Evolutionary conservation across 257 asterid genomes (phyloP).

Genomic region (Gentiana straminea): DNA sequence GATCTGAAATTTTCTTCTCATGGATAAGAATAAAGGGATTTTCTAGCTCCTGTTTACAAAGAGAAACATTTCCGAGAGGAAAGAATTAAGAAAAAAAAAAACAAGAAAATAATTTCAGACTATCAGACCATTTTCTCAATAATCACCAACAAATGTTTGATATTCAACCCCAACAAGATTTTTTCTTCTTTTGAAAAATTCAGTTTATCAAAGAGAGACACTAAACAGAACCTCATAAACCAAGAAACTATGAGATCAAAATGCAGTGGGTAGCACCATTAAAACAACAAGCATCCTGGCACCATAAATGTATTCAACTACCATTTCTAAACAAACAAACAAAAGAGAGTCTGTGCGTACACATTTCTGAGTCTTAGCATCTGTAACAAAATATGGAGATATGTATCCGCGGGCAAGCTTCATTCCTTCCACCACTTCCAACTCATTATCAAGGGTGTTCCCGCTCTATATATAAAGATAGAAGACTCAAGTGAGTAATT

Average conservation of each 20-base stretch:
- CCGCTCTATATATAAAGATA: constrained; percentile 44
- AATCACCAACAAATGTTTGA: not conserved
- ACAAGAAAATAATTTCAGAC: not conserved
- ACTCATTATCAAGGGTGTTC: constrained; percentile 68
- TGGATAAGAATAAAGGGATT: constrained; percentile 81
- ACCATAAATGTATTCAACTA: constrained; percentile 1
- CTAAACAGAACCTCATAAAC: no score
- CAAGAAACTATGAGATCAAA: no score
- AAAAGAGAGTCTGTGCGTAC: constrained; percentile 34
- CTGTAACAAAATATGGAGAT: constrained; percentile 82
- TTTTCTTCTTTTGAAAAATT: no score
- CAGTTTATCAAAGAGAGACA: no score
- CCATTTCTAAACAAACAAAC: not conserved
- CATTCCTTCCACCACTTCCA: constrained; percentile 98
- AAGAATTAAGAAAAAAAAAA: no score
- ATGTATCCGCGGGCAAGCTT: constrained; percentile 83
- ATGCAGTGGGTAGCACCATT: no score
- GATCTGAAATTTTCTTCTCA: constrained; percentile 84
- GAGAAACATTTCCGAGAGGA: not conserved
- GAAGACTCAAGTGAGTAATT: constrained; percentile 2
- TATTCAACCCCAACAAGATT: no score
- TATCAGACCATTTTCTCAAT: constrained; percentile 1
- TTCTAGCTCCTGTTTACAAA: constrained; percentile 71
- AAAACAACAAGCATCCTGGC: no score
- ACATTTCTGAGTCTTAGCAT: constrained; percentile 59